Evolutionary conservation across 1,284 basidiomycete species (phyloP), one percentile per base, ranked within the genome.

Genomic region (Exobasidium cylindrosporum): DNA sequence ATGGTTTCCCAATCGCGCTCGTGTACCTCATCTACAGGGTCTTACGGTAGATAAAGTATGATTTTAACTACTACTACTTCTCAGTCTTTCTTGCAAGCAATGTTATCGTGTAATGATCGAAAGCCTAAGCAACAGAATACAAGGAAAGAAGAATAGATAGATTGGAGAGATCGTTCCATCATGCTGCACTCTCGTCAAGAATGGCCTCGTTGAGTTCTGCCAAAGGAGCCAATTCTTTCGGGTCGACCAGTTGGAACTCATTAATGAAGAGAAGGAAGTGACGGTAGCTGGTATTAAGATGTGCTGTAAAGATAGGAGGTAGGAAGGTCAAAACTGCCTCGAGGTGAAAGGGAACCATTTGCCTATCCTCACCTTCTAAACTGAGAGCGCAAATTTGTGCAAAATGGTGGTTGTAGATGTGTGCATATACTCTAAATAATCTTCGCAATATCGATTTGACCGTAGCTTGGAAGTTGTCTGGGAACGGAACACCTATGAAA

Each of bases 321-420:
- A 13, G 26, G 26, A 7, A 50, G 47, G 11, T 53, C 24, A 53
- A 24, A 17, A 11, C 17, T 14, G 3, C 23, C 3, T 11, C 43
- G 3, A 17, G 10, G 10, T 53, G 46, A n/a, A 13, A 21, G 24
- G 28, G 35, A 6, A 24, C 28, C 31, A 17, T 70, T 17, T 4
- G 17, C 10, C 17, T 4, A 23, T 23, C 17, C 83, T 57, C 68
- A 95, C 93, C 93, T 86, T 98, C 96, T 65, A 99, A 97, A 14
- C 93, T 93, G 54, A 99, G 83, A 6, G 95, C 96, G 81, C 95
- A 98, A 65, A 98, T 92, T 78, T 97, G 95, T 74, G 97, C 95
- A 81, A 99, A 98, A 82, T 99, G 96, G 74, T 94, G 94, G 84
- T 95, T 96, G 84, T 99, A 99, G 75, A 98, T 88, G 81, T 99